Conservation (phyloP, 257 asterid genomes). For the Gentiana dahurica region DNA sequence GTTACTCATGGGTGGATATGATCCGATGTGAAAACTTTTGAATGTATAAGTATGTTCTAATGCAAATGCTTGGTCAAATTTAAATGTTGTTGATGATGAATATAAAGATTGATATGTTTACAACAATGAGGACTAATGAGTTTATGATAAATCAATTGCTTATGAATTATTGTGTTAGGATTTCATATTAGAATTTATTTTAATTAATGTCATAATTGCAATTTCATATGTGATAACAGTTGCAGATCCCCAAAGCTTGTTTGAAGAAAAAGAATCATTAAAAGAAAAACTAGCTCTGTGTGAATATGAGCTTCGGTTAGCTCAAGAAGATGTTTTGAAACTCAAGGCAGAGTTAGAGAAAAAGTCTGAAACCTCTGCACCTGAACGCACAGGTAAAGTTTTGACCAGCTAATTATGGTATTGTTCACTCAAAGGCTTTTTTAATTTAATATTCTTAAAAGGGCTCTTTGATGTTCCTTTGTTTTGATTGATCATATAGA, state of each 20-base stretch:
- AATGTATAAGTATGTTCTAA: no score
- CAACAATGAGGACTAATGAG: no score
- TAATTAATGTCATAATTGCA: neutral
- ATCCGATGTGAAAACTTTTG: no score
- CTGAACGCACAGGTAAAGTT: slow-evolving; percentile 24
- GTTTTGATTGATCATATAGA: no score
- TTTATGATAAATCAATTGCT: neutral
- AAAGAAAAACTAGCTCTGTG: slow-evolving; percentile 84
- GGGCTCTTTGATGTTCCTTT: no score
- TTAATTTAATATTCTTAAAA: no score
- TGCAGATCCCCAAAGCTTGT: slow-evolving; percentile 85
- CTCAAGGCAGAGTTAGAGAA: slow-evolving; percentile 67
- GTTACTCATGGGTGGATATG: no score
- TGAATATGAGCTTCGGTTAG: slow-evolving; percentile 93
- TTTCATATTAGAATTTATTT: no score
- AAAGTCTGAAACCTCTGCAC: slow-evolving; percentile 35
- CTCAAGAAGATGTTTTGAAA: slow-evolving; percentile 74
- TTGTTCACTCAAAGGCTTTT: no score
- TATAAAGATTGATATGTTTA: no score
- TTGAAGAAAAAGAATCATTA: slow-evolving; percentile 75
- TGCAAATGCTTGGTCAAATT: neutral
- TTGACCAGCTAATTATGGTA: neutral
- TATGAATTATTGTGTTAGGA: neutral
- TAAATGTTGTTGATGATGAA: no score
- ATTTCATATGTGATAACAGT: slow-evolving; percentile 35